phyloP scores from a whole-genome alignment of 192 early-diverging fungal genomes.

The Linnemannia schmuckeri region DNA sequence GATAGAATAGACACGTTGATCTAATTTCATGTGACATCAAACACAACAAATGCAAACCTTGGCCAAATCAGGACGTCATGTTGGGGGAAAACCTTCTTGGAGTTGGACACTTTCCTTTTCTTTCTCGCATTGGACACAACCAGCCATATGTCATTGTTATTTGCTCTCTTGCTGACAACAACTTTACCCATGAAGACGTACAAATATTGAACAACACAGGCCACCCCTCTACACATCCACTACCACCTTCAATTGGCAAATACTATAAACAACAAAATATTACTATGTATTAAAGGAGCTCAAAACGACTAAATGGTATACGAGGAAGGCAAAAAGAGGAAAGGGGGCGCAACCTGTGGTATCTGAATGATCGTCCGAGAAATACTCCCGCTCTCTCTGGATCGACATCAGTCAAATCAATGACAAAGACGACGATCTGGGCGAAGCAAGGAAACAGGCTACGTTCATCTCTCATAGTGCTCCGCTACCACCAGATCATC shows the following conservation, averaged over 20 bases:
- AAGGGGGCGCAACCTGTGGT: background rate
- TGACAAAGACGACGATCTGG: background rate
- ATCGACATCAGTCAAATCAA: background rate
- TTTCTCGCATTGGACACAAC: too few relatives aligned
- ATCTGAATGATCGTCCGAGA: background rate
- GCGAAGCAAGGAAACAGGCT: background rate
- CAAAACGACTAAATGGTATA: background rate
- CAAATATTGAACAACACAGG: conserved; percentile 6
- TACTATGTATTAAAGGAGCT: background rate
- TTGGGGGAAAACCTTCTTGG: too few relatives aligned
- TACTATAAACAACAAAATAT: background rate
- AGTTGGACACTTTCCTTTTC: background rate
- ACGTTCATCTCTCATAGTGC: too few relatives aligned
- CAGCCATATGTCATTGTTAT: too few relatives aligned
- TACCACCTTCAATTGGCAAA: too few relatives aligned
- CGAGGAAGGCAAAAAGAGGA: background rate
- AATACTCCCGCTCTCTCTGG: background rate
- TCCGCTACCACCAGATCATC: conserved; percentile 12
- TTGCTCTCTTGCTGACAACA: background rate
- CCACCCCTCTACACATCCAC: background rate
- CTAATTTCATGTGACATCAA: background rate
- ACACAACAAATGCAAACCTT: too few relatives aligned
- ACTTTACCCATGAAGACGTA: background rate
- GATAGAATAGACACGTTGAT: too few relatives aligned
- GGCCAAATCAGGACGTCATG: too few relatives aligned